These are phyloP conservation scores for Hygrophila difformis DNA, from an alignment of 257 asterid genomes.

Conservation along the genomic window DNA sequence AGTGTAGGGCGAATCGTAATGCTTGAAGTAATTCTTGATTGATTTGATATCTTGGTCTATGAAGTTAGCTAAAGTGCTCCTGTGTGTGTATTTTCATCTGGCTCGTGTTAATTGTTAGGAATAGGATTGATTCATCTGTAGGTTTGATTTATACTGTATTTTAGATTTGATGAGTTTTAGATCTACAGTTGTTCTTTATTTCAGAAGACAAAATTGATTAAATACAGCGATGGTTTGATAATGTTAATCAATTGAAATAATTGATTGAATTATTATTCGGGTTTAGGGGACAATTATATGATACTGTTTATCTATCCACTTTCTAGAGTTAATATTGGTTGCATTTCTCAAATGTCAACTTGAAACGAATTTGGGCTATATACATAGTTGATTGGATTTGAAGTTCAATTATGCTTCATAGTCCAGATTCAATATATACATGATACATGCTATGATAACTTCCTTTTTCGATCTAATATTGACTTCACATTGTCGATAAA, in stretches of 20 bases:
- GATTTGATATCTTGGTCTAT: not conserved
- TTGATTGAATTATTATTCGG: constrained; percentile 1
- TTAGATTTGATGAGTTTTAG: constrained; percentile 11
- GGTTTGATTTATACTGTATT: constrained; percentile 5
- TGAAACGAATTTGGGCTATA: no score
- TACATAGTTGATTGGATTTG: no score
- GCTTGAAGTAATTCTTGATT: no score
- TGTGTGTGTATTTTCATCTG: not conserved
- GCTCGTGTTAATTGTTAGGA: constrained; percentile 9
- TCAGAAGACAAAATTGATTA: not conserved
- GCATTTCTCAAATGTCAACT: no score
- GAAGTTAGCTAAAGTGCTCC: not conserved
- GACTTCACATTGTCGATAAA: constrained; percentile 3
- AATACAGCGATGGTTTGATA: not conserved
- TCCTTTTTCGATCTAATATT: not conserved
- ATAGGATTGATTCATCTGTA: constrained; percentile 10
- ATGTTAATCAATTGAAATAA: constrained; percentile 15
- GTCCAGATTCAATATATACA: no score
- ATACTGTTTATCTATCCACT: constrained; percentile 1
- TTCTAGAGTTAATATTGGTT: not conserved
- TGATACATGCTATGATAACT: constrained; percentile 6
- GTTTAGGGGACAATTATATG: constrained; percentile 13
- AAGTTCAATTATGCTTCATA: no score
- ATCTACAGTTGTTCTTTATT: constrained; percentile 24
- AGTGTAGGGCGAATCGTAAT: not conserved